Base-by-base conservation (phyloP, 2,329 filamentous ascomycete genomes). In the Trichoderma cornu-damae region DNA sequence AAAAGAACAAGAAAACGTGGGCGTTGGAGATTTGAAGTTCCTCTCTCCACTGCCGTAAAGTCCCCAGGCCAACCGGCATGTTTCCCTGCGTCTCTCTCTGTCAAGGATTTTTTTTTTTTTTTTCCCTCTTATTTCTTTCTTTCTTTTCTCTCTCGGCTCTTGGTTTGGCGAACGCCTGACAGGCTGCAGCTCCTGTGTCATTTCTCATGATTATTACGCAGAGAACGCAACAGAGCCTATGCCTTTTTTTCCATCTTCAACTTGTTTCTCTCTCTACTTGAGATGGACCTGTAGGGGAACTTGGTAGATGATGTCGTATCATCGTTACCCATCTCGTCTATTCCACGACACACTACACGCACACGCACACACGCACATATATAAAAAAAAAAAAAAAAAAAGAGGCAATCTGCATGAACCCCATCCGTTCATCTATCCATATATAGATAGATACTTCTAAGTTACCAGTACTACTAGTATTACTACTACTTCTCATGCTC, bases 1-100 rank as follows among this genome's bases (percentile, higher is more conserved):
- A n/a, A n/a, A n/a, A n/a, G 16, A 18, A 37, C n/a, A 12, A 46
- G 37, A 46, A 46, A 46, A 54, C 51, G 51, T 54, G 51, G 30
- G 40, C 40, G 24, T 20, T 44, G 40, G 7, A 37, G 40, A 28
- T 54, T 52, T 16, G 7, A 42, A 22, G 32, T 53, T 20, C 40
- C n/a, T 40, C 48, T 44, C 37, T 54, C 51, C 51, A 37, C 51
- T 28, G 18, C 16, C 16, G 12, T n/a, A 6, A 38, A 4, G 22
- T 16, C 30, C 24, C 40, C 11, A 44, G 32, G 30, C 50, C 50
- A 53, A 53, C 50, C 50, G 50, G 50, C 42, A 46, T n/a, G 42
- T 54, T 54, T 46, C 51, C 42, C 38, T n/a, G n/a, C n/a, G n/a
- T n/a, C n/a, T n/a, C n/a, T n/a, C n/a, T n/a, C n/a, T n/a, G n/a